Conservation (phyloP, 257 asterid species). For the Coffea canephora region DNA sequence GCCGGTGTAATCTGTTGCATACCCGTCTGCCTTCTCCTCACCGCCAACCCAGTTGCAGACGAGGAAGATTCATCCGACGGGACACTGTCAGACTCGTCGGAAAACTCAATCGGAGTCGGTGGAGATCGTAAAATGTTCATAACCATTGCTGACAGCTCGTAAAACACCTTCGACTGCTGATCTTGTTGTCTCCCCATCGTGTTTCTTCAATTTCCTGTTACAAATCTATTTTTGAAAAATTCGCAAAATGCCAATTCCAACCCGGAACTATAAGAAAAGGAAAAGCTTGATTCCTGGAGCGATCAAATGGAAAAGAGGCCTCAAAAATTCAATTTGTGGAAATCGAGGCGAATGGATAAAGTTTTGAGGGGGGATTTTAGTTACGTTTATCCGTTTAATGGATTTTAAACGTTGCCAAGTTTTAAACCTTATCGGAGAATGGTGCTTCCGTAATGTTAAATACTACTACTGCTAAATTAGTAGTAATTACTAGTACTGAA, state of each 20-base stretch:
- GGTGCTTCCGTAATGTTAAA: background rate
- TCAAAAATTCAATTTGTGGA: conserved; percentile 14
- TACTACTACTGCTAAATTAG: background rate
- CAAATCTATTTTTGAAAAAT: too few relatives aligned
- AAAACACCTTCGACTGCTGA: conserved; percentile 33
- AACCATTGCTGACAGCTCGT: conserved; percentile 42
- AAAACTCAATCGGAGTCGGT: conserved; percentile 25
- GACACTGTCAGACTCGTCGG: conserved; percentile 20
- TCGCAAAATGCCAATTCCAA: background rate
- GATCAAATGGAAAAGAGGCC: background rate
- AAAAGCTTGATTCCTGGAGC: background rate
- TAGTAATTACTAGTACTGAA: background rate
- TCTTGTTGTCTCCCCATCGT: conserved; percentile 38
- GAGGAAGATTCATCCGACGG: conserved; percentile 6
- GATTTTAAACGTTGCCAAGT: background rate
- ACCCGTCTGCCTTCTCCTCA: conserved; percentile 23
- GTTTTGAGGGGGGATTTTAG: background rate
- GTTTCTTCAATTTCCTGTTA: background rate
- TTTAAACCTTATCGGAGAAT: background rate
- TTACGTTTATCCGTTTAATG: background rate
- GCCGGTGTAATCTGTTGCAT: conserved; percentile 66
- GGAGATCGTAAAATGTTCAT: conserved; percentile 35
- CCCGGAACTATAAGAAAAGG: background rate
- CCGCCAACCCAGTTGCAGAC: background rate
- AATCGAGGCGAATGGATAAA: conserved; percentile 60